Conservation (phyloP, 2,329 filamentous ascomycete species). For the Talaromyces sp. region DNA sequence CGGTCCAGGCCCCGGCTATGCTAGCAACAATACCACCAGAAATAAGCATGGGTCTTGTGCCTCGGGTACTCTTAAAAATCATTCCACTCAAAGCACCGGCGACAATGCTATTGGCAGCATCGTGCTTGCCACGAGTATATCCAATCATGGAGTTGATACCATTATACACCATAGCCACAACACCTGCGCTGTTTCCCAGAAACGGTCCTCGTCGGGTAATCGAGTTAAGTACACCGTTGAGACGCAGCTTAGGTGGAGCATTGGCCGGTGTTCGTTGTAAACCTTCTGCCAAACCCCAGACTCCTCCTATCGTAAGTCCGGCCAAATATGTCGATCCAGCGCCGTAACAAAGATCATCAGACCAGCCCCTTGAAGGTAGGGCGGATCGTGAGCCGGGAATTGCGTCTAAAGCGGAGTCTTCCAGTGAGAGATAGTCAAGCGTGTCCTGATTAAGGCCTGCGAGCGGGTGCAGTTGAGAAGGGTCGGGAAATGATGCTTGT, state of each 20-base stretch:
- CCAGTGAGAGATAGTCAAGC: slow-evolving; percentile 90
- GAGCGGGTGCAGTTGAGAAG: slow-evolving; percentile 84
- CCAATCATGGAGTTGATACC: slow-evolving; percentile 83
- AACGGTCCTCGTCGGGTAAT: slow-evolving; percentile 91
- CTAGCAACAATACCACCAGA: slow-evolving; percentile 85
- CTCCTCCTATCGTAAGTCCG: slow-evolving; percentile 80
- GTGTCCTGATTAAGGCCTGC: slow-evolving; percentile 89
- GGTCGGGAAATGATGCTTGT: slow-evolving; percentile 74
- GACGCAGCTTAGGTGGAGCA: slow-evolving; percentile 81
- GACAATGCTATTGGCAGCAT: slow-evolving; percentile 80
- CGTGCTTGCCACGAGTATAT: slow-evolving; percentile 76
- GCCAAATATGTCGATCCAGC: slow-evolving; percentile 90
- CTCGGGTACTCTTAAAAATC: slow-evolving; percentile 94
- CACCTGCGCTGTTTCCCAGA: slow-evolving; percentile 91
- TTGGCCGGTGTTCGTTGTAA: slow-evolving; percentile 67
- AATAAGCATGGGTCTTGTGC: slow-evolving; percentile 87
- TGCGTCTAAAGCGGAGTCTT: slow-evolving; percentile 84
- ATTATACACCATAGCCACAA: slow-evolving; percentile 95
- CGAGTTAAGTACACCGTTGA: slow-evolving; percentile 93
- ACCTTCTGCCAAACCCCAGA: slow-evolving; percentile 89
- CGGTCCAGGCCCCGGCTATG: slow-evolving; percentile 84
- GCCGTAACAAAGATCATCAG: slow-evolving; percentile 96
- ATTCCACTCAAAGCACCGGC: slow-evolving; percentile 87
- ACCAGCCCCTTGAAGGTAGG: slow-evolving; percentile 92
- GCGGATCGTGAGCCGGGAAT: slow-evolving; percentile 82